phyloP scores from a whole-genome alignment of 1,284 basidiomycete genomes.

The Cronartium quercuum region DNA sequence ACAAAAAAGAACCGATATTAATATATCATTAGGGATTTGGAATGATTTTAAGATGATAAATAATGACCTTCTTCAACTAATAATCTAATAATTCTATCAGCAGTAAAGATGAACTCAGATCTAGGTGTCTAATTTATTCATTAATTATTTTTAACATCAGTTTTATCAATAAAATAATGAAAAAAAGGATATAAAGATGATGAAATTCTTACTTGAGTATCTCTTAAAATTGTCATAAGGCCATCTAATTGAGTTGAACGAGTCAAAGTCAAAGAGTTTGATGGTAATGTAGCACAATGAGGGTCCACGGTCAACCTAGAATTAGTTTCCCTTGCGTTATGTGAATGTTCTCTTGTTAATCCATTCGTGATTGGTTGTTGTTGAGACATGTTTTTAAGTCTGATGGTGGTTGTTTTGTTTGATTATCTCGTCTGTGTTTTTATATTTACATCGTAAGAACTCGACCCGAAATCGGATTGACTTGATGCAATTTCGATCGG shows the following conservation, averaged over 20 bases:
- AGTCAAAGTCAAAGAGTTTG: conserved; percentile 74
- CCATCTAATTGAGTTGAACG: conserved; percentile 90
- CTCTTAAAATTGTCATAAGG: conserved; percentile 87
- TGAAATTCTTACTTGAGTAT: conserved; percentile 62
- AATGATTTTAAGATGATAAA: neutral
- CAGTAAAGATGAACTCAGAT: conserved; percentile 83
- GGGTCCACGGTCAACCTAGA: conserved; percentile 5
- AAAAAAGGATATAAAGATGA: conserved; percentile 29
- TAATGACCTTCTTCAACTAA: conserved; percentile 59
- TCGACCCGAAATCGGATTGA: neutral
- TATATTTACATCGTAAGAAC: neutral
- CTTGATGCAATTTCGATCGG: neutral
- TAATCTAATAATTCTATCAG: conserved; percentile 56
- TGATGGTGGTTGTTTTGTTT: neutral
- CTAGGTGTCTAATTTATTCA: conserved; percentile 50
- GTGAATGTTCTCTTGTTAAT: conserved; percentile 14
- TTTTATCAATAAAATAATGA: neutral
- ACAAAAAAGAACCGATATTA: neutral
- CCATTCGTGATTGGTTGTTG: neutral
- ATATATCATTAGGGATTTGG: too few species aligned
- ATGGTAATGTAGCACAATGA: conserved; percentile 53
- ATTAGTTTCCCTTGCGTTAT: conserved; percentile 25
- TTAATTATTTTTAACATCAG: too few species aligned
- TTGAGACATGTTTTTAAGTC: neutral
- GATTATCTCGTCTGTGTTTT: neutral